These are phyloP conservation scores for Ustilago trichophora DNA, from an alignment of 1,284 basidiomycete genomes.

Conservation along the genomic window DNA sequence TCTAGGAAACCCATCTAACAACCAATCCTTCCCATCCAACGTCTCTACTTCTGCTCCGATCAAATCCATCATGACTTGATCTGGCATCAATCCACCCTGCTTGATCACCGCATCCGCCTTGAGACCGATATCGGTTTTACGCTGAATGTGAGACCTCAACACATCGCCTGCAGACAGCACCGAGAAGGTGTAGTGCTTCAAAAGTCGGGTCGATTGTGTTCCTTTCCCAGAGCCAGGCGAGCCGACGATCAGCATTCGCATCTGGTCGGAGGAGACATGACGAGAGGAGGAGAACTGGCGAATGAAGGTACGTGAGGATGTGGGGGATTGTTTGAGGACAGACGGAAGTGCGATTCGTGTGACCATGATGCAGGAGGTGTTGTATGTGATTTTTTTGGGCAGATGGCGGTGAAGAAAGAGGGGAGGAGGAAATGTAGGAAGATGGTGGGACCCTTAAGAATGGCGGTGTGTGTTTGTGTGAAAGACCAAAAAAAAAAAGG, in stretches of 20 bases:
- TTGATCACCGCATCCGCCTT: conserved; percentile 55
- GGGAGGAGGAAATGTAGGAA: no score
- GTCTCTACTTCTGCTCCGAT: conserved; percentile 45
- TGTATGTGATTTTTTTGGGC: no score
- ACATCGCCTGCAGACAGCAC: conserved; percentile 60
- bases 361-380: no score
- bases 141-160: conserved; percentile 56
- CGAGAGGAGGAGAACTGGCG: conserved; percentile 7
- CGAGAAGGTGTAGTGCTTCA: conserved; percentile 38
- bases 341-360: no score
- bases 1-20: conserved; percentile 94
- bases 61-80: conserved; percentile 62
- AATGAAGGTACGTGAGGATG: no score
- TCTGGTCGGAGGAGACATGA: conserved; percentile 15
- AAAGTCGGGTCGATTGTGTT: conserved; percentile 56
- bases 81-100: conserved; percentile 62
- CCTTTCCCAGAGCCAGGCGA: conserved; percentile 64
- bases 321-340: no score
- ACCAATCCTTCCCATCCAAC: conserved; percentile 74
- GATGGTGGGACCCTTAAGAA: no score
- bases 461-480: no score
- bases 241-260: conserved; percentile 64
- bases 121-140: conserved; percentile 51
- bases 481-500: no score
- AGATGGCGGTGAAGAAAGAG: no score